Percentiles rank a stretch among this genome's conserved stretches.
These are phyloP conservation scores for Phytophthora brassicae DNA, from an alignment of 352 stramenopile species.

Conservation along the genomic window DNA sequence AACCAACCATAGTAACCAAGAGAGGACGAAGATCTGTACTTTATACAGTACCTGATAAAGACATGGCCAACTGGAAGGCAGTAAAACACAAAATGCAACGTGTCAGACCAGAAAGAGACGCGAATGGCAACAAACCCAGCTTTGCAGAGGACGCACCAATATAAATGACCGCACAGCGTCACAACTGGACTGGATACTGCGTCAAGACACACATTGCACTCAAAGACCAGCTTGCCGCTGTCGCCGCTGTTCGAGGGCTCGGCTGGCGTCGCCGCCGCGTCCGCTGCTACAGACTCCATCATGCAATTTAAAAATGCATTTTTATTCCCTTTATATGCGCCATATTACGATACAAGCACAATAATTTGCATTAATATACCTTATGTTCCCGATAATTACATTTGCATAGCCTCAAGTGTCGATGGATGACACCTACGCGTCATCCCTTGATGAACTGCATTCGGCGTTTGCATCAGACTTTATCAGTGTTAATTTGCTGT, in stretches of 20 bases:
- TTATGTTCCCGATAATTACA: conserved; percentile 9
- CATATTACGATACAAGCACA: neutral
- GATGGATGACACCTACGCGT: neutral
- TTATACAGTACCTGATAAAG: conserved; percentile 89
- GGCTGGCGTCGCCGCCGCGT: conserved; percentile 5
- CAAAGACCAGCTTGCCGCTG: conserved; percentile 46
- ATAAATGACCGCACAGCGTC: conserved; percentile 90
- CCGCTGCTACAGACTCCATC: conserved; percentile 10
- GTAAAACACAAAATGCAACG: conserved; percentile 11
- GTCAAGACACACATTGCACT: conserved; percentile 92
- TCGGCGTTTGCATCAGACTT: conserved; percentile 30
- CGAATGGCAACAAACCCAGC: neutral
- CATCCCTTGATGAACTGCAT: conserved; percentile 28
- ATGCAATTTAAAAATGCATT: conserved; percentile 6
- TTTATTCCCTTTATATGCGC: conserved; percentile 3
- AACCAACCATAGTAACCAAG: no score
- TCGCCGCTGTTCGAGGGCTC: conserved; percentile 23
- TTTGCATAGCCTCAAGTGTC: neutral
- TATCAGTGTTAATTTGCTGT: conserved; percentile 44
- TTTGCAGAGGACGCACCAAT: conserved; percentile 55
- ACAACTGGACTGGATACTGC: conserved; percentile 85
- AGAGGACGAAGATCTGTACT: no score
- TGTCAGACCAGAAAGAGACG: conserved; percentile 15
- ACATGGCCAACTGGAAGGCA: conserved; percentile 70
- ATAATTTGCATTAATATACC: conserved; percentile 4